phyloP scores from a whole-genome alignment of 2,329 filamentous ascomycete genomes.

The Colletotrichum incanum region DNA sequence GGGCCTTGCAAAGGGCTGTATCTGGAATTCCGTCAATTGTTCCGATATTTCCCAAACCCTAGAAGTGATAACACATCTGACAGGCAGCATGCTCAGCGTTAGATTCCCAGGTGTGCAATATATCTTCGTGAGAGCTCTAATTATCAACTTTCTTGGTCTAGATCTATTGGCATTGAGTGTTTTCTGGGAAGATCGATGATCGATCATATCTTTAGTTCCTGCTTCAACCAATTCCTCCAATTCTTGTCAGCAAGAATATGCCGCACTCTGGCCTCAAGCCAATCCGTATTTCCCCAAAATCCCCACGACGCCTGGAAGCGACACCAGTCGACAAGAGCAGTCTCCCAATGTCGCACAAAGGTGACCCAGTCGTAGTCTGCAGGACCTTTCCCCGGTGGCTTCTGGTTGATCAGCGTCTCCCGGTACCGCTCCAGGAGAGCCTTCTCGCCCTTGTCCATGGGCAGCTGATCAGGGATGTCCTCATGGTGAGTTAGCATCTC shows the following conservation, averaged over 20 bases:
- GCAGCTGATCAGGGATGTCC: conserved; percentile 55
- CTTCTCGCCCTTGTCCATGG: conserved; percentile 67
- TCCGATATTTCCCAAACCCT: no score
- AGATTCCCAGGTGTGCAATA: no score
- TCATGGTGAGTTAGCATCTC: conserved; percentile 61
- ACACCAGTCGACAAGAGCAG: conserved; percentile 78
- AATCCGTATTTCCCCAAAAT: conserved; percentile 73
- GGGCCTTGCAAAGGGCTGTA: no score
- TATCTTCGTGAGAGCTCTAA: background rate
- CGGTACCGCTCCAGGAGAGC: conserved; percentile 67
- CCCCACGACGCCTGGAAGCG: conserved; percentile 74
- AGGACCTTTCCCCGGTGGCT: conserved; percentile 44
- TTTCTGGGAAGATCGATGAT: background rate
- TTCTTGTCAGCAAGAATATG: conserved; percentile 61
- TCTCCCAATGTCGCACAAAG: conserved; percentile 76
- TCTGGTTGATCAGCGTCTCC: conserved; percentile 50
- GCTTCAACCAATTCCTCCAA: conserved; percentile 63
- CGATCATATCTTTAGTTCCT: conserved; percentile 34
- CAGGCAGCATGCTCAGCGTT: no score
- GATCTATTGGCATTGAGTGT: no score
- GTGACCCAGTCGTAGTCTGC: conserved; percentile 67
- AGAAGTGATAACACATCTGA: no score
- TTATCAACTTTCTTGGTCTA: background rate
- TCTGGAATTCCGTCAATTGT: no score
- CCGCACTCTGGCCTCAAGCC: conserved; percentile 70